Evolutionary conservation across 2,329 filamentous ascomycete species (phyloP).

Genomic region (Sclerotinia spermophila): DNA sequence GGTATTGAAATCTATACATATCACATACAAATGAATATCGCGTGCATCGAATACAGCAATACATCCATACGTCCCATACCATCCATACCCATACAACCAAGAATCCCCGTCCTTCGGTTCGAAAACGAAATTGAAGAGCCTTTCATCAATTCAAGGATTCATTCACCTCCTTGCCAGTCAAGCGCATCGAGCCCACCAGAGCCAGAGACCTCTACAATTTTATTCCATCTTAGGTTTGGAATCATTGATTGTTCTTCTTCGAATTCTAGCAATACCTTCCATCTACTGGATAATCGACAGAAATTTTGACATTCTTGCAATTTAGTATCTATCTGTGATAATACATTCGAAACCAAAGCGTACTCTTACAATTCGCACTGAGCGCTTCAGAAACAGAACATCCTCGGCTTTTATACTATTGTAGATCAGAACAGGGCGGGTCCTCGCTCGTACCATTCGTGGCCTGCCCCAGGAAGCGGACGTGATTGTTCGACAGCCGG

Average conservation of each 20-base stretch:
- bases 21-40: background rate
- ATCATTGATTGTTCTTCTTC: slow-evolving; percentile 5
- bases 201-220: background rate
- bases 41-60: background rate
- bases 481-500: slow-evolving; percentile 13
- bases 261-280: background rate
- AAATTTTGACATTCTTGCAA: background rate
- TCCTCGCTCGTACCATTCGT: slow-evolving; percentile 17
- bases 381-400: slow-evolving; percentile 11
- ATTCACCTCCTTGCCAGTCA: background rate
- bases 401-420: slow-evolving; percentile 7
- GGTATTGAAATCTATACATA: background rate
- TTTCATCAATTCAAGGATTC: background rate
- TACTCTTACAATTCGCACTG: slow-evolving; percentile 2
- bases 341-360: background rate
- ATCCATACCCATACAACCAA: background rate
- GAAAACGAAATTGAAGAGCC: slow-evolving; percentile 12
- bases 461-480: slow-evolving; percentile 12
- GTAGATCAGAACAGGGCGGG: slow-evolving; percentile 17
- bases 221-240: background rate
- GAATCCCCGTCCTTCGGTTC: slow-evolving; percentile 5
- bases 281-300: background rate
- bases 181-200: background rate
- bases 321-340: background rate
- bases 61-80: background rate